Conservation (phyloP, 176 grass and related monocot species). For the Guadua angustifolia region DNA sequence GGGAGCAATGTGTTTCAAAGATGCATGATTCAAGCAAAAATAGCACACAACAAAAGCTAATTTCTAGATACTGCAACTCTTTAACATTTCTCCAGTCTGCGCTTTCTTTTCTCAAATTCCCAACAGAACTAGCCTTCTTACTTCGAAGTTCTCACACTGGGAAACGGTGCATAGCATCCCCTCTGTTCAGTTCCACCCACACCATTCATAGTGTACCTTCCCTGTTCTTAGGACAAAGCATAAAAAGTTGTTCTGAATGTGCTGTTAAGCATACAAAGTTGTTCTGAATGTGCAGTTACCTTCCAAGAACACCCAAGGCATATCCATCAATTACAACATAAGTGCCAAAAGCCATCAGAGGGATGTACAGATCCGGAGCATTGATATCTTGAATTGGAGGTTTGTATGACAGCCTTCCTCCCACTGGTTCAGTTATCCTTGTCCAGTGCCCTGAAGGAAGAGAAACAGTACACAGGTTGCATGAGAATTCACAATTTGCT, state of each 20-base stretch:
- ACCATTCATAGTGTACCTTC: neutral
- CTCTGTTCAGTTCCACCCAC: neutral
- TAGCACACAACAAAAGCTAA: neutral
- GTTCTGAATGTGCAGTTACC: conserved; percentile 30
- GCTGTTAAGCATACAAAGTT: too few relatives aligned
- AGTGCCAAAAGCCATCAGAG: neutral
- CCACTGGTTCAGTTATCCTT: conserved; percentile 82
- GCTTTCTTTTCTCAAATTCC: neutral
- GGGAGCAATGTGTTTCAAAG: neutral
- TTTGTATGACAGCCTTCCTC: conserved; percentile 78
- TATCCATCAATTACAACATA: neutral
- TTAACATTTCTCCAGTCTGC: neutral
- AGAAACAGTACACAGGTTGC: conserved; percentile 2
- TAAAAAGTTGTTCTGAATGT: too few relatives aligned
- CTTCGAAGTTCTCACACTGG: neutral
- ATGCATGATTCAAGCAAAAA: conserved; percentile 12
- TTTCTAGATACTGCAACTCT: neutral
- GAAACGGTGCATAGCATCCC: neutral
- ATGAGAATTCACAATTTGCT: neutral
- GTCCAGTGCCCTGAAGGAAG: conserved; percentile 77
- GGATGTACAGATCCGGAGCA: conserved; percentile 76
- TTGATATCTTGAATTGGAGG: conserved; percentile 93
- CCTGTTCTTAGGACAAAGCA: neutral
- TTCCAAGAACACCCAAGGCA: conserved; percentile 35
- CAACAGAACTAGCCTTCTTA: neutral